Conservation (phyloP, 805 yeast species). For the Pichia deserticola region DNA sequence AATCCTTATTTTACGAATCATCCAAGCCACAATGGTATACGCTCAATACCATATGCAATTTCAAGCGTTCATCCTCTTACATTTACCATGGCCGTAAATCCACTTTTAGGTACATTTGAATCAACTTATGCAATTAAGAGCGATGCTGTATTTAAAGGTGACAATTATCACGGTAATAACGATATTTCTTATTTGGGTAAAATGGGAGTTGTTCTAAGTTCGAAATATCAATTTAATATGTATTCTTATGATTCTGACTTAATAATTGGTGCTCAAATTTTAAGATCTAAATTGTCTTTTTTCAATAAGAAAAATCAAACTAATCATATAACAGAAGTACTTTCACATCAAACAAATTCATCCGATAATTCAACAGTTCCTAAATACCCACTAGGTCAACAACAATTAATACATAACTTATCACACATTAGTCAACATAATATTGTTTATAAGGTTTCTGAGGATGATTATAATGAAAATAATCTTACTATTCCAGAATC, state of each 20-base stretch:
- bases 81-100: constrained; percentile 80
- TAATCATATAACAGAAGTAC: too few relatives aligned
- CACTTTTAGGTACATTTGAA: constrained; percentile 81
- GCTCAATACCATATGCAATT: constrained; percentile 7
- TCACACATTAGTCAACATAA: constrained; percentile 4
- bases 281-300: constrained; percentile 35
- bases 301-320: background rate
- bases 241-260: constrained; percentile 87
- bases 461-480: background rate
- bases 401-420: background rate
- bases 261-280: constrained; percentile 78
- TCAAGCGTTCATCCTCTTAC: constrained; percentile 56
- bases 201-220: constrained; percentile 48
- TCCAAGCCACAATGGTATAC: background rate
- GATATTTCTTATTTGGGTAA: background rate
- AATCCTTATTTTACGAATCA: background rate
- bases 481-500: background rate
- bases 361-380: background rate
- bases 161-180: background rate
- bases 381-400: constrained; percentile 1
- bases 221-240: constrained; percentile 81
- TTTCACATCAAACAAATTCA: background rate
- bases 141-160: constrained; percentile 42
- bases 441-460: constrained; percentile 6
- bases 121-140: constrained; percentile 85